A percentile compares a stretch with the other conserved stretches of the same genome.
These are phyloP conservation scores for Sporobolomyces phaffii DNA, from an alignment of 768 basidiomycete species.

Conservation along the genomic window DNA sequence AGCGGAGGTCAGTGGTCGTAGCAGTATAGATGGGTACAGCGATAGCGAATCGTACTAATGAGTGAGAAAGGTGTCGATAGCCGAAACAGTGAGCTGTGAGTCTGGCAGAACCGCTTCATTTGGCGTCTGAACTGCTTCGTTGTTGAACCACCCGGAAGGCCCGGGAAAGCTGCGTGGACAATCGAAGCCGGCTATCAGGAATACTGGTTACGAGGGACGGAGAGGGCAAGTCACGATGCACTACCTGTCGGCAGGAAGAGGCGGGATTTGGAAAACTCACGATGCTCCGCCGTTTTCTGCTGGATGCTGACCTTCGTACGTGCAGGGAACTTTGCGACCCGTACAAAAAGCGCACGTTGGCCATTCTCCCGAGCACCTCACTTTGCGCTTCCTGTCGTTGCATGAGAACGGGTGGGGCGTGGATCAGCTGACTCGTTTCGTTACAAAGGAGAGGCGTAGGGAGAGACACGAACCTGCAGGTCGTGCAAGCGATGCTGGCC, in stretches of 20 bases:
- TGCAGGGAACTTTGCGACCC: slow-evolving; percentile 7
- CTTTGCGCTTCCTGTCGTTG: slow-evolving; percentile 32
- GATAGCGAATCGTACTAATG: slow-evolving; percentile 19
- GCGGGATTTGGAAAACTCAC: slow-evolving; percentile 17
- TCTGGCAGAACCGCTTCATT: slow-evolving; percentile 20
- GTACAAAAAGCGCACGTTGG: slow-evolving; percentile 31
- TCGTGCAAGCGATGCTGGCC: slow-evolving; percentile 35
- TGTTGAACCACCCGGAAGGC: slow-evolving; percentile 4
- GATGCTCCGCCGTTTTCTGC: slow-evolving; percentile 19
- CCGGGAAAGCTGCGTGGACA: slow-evolving; percentile 12
- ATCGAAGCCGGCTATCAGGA: too few relatives aligned
- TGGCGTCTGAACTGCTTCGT: background rate
- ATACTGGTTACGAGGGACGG: too few relatives aligned
- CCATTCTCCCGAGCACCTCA: slow-evolving; percentile 36
- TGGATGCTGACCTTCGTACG: slow-evolving; percentile 33
- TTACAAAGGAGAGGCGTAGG: background rate
- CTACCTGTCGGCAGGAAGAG: too few relatives aligned
- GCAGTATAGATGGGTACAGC: too few relatives aligned
- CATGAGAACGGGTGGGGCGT: background rate
- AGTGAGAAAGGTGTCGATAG: slow-evolving; percentile 22
- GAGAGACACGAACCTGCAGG: slow-evolving; percentile 24
- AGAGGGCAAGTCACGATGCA: too few relatives aligned
- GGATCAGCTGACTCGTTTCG: slow-evolving; percentile 5
- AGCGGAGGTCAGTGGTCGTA: background rate
- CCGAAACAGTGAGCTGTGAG: background rate